Evolutionary conservation across 106 monocot genomes (phyloP).

Genomic region (Amphibolis antarctica): DNA sequence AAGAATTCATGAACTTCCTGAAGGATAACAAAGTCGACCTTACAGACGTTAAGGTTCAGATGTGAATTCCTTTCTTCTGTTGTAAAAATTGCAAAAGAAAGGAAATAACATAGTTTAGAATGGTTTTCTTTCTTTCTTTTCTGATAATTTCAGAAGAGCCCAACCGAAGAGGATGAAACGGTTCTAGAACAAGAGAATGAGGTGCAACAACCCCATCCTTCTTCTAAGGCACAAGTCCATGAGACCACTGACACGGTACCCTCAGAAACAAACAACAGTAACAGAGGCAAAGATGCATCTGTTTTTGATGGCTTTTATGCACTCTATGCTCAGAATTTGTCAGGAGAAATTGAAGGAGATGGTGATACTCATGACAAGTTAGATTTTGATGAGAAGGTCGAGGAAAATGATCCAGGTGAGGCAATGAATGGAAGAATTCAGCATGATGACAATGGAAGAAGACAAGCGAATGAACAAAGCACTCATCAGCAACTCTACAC

Average conservation of each 20-base stretch:
- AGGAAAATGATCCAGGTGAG: background rate
- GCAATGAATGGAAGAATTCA: background rate
- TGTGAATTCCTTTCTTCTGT: background rate
- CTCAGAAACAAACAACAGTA: background rate
- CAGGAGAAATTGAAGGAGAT: slow-evolving; percentile 5
- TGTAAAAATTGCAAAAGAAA: background rate
- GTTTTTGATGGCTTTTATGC: slow-evolving; percentile 2
- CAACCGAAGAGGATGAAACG: slow-evolving; percentile 47
- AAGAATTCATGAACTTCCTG: slow-evolving; percentile 32
- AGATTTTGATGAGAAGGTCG: background rate
- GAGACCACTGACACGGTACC: background rate
- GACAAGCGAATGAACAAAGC: background rate
- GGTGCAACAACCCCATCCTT: background rate
- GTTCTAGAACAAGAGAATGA: background rate
- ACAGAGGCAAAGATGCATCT: background rate
- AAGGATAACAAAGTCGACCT: slow-evolving; percentile 36
- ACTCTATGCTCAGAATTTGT: slow-evolving; percentile 1
- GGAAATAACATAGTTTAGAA: too few species aligned
- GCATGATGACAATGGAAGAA: background rate
- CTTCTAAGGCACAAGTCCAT: background rate
- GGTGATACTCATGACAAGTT: slow-evolving; percentile 9
- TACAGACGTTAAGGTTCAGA: slow-evolving; percentile 28
- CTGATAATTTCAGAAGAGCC: slow-evolving; percentile 30
- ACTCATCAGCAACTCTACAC: background rate
- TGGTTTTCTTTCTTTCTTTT: too few species aligned